phyloP scores from a whole-genome alignment of 352 stramenopile species.

The Phytopythium aichiense region DNA sequence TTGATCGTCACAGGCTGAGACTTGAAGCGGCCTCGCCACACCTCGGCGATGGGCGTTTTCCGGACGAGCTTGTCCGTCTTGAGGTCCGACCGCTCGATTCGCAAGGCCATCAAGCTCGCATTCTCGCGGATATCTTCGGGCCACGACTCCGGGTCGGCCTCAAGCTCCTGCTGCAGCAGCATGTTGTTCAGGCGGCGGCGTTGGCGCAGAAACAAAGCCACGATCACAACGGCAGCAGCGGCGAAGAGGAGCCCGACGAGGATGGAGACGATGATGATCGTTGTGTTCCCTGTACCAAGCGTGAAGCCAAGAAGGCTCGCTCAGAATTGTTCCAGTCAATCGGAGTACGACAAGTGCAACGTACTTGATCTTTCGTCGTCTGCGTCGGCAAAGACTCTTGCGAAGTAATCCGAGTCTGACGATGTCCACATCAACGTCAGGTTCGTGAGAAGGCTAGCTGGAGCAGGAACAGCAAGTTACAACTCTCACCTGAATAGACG shows the following conservation, averaged over 20 bases:
- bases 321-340: not conserved
- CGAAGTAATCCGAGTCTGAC: not conserved
- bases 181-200: constrained; percentile 16
- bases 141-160: constrained; percentile 13
- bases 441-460: not conserved
- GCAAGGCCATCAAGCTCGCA: constrained; percentile 13
- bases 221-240: constrained; percentile 4
- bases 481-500: not conserved
- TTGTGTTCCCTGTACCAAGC: not conserved
- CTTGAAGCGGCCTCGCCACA: constrained; percentile 10
- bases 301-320: no score
- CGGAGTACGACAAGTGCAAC: not conserved
- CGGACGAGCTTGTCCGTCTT: constrained; percentile 10
- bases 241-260: not conserved
- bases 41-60: constrained; percentile 9
- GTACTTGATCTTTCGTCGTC: not conserved
- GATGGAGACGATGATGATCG: not conserved
- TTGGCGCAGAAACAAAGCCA: constrained; percentile 12
- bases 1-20: constrained; percentile 13
- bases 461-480: not conserved
- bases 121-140: constrained; percentile 13
- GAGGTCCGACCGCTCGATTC: constrained; percentile 9
- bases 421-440: no score
- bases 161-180: constrained; percentile 16
- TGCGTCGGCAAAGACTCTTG: not conserved